Conservation (phyloP, 441 rosid genomes). For the Isatis lusitanica region DNA sequence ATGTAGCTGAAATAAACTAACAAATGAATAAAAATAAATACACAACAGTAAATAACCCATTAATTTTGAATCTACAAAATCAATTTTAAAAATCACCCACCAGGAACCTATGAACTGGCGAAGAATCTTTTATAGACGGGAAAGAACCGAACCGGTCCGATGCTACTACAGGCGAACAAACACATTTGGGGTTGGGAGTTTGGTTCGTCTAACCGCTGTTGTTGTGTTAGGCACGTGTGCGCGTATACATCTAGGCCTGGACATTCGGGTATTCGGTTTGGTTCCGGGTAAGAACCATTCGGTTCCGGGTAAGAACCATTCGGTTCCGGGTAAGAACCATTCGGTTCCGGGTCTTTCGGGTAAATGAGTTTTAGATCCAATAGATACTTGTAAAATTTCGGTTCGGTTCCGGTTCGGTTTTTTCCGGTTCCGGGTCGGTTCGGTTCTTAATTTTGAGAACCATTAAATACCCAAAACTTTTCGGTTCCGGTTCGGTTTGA, state of each 20-base stretch:
- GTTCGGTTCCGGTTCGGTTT: no score
- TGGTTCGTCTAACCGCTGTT: constrained; percentile 5
- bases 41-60: not conserved
- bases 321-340: no score
- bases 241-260: not conserved
- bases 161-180: not conserved
- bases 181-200: not conserved
- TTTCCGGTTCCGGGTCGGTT: no score
- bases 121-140: not conserved
- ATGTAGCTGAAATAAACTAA: not conserved
- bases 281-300: no score
- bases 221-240: constrained; percentile 18
- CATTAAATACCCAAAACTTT: no score
- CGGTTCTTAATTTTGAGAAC: no score
- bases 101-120: not conserved
- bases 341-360: no score
- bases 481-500: no score
- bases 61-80: not conserved
- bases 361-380: no score
- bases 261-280: no score
- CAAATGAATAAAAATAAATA: not conserved
- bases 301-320: no score
- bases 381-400: no score
- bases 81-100: not conserved
- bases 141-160: constrained; percentile 2